These are phyloP conservation scores for Barnettozyma salicaria DNA, from an alignment of 805 yeast species.

Conservation along the genomic window DNA sequence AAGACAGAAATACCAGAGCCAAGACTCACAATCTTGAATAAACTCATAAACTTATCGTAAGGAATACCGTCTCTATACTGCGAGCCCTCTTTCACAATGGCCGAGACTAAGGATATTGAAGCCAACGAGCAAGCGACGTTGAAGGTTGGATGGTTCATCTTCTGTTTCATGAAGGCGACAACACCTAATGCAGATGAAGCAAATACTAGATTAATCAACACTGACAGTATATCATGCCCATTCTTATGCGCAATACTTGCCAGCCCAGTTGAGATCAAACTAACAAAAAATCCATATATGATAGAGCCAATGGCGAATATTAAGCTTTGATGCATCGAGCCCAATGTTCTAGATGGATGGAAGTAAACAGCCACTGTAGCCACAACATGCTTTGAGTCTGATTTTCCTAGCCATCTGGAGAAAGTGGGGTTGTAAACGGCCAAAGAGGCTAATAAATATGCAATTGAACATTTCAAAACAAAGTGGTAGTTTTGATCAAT, in stretches of 20 bases:
- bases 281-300: constrained; percentile 45
- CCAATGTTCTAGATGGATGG: constrained; percentile 74
- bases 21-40: constrained; percentile 48
- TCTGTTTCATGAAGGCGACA: constrained; percentile 64
- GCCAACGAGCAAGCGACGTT: constrained; percentile 79
- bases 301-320: constrained; percentile 53
- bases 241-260: constrained; percentile 40
- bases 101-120: constrained; percentile 62
- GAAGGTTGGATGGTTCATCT: constrained; percentile 60
- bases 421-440: constrained; percentile 57
- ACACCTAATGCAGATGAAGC: constrained; percentile 55
- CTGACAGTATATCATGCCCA: constrained; percentile 45
- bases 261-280: constrained; percentile 45
- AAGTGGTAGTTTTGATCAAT: constrained; percentile 13
- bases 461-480: constrained; percentile 63
- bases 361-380: constrained; percentile 83
- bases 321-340: constrained; percentile 73
- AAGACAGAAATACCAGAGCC: constrained; percentile 58
- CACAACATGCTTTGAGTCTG: constrained; percentile 74
- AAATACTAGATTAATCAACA: constrained; percentile 46
- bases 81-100: constrained; percentile 70
- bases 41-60: constrained; percentile 43
- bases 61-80: constrained; percentile 55
- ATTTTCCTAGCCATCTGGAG: constrained; percentile 47
- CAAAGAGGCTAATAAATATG: constrained; percentile 67